Percentiles rank a stretch among this genome's conserved stretches.
These are phyloP conservation scores for Fusarium floridanum DNA, from an alignment of 2,329 filamentous ascomycete genomes.

Conservation along the genomic window DNA sequence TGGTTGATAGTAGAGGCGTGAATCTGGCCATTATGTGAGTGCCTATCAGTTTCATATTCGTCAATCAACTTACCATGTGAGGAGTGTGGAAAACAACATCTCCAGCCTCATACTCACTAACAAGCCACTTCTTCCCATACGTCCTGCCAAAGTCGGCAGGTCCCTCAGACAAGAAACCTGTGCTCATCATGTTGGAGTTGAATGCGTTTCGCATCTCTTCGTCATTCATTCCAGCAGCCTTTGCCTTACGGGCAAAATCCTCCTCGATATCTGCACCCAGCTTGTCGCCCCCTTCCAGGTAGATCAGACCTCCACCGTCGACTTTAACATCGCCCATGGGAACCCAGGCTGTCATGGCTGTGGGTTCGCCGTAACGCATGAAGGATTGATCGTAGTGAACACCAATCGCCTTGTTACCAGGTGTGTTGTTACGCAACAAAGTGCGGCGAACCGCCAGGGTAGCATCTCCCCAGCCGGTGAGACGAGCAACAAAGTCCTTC, in stretches of 20 bases:
- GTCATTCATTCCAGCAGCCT: conserved; percentile 62
- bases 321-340: conserved; percentile 67
- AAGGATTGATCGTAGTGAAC: conserved; percentile 74
- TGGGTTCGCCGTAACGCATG: conserved; percentile 67
- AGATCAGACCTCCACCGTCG: conserved; percentile 70
- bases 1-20: conserved; percentile 69
- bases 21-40: conserved; percentile 54
- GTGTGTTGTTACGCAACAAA: conserved; percentile 68
- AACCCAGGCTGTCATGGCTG: conserved; percentile 69
- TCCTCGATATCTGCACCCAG: conserved; percentile 64
- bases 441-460: conserved; percentile 59
- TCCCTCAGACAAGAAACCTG: conserved; percentile 65
- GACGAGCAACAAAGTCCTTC: conserved; percentile 61
- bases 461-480: conserved; percentile 67
- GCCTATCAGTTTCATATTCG: background rate
- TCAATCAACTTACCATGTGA: conserved; percentile 45
- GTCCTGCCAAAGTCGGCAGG: conserved; percentile 55
- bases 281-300: conserved; percentile 59
- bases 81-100: conserved; percentile 58
- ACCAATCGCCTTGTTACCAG: conserved; percentile 68
- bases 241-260: conserved; percentile 63
- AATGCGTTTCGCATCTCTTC: conserved; percentile 66
- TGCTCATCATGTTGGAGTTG: conserved; percentile 72
- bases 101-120: conserved; percentile 56
- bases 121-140: conserved; percentile 52